Evolutionary conservation across 495 filamentous ascomycete genomes (phyloP).

Genomic region (Aspergillus carlsbadensis): DNA sequence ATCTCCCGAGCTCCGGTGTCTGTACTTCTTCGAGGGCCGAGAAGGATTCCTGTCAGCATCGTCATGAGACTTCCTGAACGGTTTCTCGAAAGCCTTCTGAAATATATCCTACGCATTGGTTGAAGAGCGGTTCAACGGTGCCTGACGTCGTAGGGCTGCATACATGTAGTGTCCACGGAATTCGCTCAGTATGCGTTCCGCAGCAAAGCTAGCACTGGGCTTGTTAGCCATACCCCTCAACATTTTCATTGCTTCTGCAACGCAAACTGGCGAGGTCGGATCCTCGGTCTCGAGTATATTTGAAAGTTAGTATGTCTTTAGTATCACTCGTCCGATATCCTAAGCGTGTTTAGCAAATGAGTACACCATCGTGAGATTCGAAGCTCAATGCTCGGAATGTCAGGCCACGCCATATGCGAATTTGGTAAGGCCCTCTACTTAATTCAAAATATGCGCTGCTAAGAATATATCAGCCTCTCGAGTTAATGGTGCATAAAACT

Average conservation of each 20-base stretch:
- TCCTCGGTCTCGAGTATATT: background rate
- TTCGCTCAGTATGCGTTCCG: conserved; percentile 16
- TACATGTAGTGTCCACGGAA: conserved; percentile 9
- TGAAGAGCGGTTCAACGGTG: background rate
- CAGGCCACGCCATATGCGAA: conserved; percentile 8
- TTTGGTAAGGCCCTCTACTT: conserved; percentile 1
- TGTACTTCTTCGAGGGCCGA: background rate
- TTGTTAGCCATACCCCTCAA: background rate
- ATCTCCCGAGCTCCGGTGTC: conserved; percentile 26
- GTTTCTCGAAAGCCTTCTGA: background rate
- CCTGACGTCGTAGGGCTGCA: background rate
- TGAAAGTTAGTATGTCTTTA: conserved; percentile 16
- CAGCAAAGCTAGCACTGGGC: conserved; percentile 7
- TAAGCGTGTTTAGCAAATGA: conserved; percentile 20
- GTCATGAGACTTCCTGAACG: background rate
- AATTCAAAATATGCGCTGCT: conserved; percentile 2
- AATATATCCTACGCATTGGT: background rate
- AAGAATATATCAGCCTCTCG: conserved; percentile 22
- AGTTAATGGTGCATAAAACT: conserved; percentile 23
- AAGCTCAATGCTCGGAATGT: conserved; percentile 19
- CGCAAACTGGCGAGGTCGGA: background rate
- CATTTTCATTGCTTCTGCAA: background rate
- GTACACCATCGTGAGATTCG: conserved; percentile 15
- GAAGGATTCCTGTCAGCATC: background rate
- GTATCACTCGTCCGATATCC: background rate